Base-by-base conservation (phyloP, 1,139 yeast species). In the Citeromyces siamensis region DNA sequence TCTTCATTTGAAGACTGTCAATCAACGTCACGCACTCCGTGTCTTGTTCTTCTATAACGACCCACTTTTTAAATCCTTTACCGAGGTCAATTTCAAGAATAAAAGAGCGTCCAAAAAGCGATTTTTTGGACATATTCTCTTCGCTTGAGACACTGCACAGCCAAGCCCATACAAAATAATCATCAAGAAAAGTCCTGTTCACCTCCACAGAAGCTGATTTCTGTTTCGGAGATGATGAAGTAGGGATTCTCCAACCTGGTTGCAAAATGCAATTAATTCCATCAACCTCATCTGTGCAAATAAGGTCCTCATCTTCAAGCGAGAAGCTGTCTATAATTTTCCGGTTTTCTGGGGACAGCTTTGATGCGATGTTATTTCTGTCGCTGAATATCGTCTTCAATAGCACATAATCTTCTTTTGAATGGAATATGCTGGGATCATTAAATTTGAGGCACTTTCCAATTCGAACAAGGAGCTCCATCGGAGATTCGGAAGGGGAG, bases 161-260 rank as follows among this genome's bases (percentile, higher is more conserved):
- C 95, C 95, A 85, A 0, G 94, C 73, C 95, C 95, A 85, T 20
- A 84, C 82, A 49, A 79, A 84, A 51, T 81, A 85, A 51, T 85
- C 95, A 55, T 83, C 94, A 22, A 85, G 72, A 2, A 84, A 68
- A 1, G 82, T 79, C 42, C 82, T 71, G 13, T 71, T 60, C 12
- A 80, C 68, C 3, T 66, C 57, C 2, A 84, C 75, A 21, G 75
- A 70, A 36, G 47, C 53, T 31, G 44, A 51, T 38, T 55, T 57
- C 10, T 32, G 37, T 8, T 9, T 12, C 4, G 19, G 21, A 13
- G 13, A 17, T 6, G 32, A 59, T 5, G 5, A 23, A 8, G 28
- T n/a, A n/a, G 28, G 28, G n/a, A n/a, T 14, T 18, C 58, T 47
- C 2, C 70, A 68, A 14, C 63, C 60, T 19, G 40, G 19, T 17